Evolutionary conservation across 352 stramenopile species (phyloP).

Genomic region (Globisporangium cylindrosporum): DNA sequence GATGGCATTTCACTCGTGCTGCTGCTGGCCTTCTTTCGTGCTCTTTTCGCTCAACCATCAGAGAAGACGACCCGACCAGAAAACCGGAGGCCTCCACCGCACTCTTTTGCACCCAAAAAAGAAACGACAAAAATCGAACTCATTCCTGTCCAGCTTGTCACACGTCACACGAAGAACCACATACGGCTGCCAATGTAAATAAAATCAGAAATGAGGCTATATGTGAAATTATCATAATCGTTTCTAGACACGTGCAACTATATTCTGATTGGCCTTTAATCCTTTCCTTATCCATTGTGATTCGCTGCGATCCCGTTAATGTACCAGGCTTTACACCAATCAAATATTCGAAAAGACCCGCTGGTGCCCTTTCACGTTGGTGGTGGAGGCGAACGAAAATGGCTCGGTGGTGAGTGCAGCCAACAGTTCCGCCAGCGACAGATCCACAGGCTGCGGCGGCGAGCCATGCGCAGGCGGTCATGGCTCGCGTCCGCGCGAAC

Average conservation of each 20-base stretch:
- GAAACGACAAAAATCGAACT: neutral
- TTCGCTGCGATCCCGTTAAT: neutral
- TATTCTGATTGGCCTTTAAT: neutral
- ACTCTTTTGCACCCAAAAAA: slow-evolving; percentile 1
- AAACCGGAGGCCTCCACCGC: too few species aligned
- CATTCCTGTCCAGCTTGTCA: neutral
- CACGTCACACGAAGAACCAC: slow-evolving; percentile 1
- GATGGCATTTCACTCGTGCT: neutral
- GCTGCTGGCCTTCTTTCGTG: neutral
- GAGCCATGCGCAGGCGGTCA: neutral
- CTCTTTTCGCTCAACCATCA: neutral
- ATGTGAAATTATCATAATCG: neutral
- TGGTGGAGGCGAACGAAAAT: slow-evolving; percentile 19
- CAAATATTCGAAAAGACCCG: neutral
- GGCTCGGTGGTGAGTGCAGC: slow-evolving; percentile 12
- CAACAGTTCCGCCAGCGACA: slow-evolving; percentile 8
- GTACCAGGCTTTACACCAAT: neutral
- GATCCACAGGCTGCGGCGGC: slow-evolving; percentile 7
- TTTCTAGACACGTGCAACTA: too few species aligned
- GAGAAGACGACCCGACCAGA: neutral
- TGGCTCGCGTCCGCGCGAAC: neutral
- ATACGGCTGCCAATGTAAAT: neutral
- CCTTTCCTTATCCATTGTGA: neutral
- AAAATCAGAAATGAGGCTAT: neutral
- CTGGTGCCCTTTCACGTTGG: neutral